A percentile compares a stretch with the other conserved stretches of the same genome.
These are phyloP conservation scores for Cladosporium oxysporum DNA, from an alignment of 2,329 filamentous ascomycete genomes.

Conservation along the genomic window DNA sequence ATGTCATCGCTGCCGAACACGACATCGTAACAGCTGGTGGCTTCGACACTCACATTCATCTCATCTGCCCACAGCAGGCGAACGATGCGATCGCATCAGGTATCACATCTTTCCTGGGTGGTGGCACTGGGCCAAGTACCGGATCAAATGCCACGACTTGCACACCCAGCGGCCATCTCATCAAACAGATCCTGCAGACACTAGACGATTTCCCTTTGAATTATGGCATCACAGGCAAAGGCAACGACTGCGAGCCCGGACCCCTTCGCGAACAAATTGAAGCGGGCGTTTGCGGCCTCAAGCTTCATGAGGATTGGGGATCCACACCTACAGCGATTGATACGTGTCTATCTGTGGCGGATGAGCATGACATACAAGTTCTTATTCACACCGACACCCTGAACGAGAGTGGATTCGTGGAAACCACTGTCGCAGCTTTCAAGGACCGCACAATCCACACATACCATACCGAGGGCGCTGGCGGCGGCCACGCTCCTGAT, in stretches of 20 bases:
- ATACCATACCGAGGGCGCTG: constrained; percentile 94
- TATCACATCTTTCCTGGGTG: constrained; percentile 86
- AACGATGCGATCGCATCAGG: constrained; percentile 81
- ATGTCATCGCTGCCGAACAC: constrained; percentile 87
- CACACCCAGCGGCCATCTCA: constrained; percentile 80
- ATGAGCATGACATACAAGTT: constrained; percentile 88
- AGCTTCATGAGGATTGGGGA: constrained; percentile 96
- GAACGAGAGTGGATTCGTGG: constrained; percentile 96
- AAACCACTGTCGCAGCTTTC: constrained; percentile 84
- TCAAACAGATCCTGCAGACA: constrained; percentile 87
- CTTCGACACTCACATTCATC: constrained; percentile 88
- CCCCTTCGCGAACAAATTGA: constrained; percentile 77
- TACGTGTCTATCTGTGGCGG: constrained; percentile 75
- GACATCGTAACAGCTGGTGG: constrained; percentile 90
- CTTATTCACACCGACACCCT: constrained; percentile 95
- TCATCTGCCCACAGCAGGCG: constrained; percentile 92
- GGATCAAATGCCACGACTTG: constrained; percentile 92
- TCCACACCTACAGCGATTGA: constrained; percentile 89
- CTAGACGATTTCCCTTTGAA: constrained; percentile 81
- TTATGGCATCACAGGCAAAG: constrained; percentile 88
- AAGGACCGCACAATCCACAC: constrained; percentile 88
- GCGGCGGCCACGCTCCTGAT: constrained; percentile 91
- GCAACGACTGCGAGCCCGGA: constrained; percentile 73
- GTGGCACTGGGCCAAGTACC: constrained; percentile 89
- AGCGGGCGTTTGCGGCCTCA: constrained; percentile 86